Conservation (phyloP, 176 grass and related monocot genomes). For the Thalia dealbata region DNA sequence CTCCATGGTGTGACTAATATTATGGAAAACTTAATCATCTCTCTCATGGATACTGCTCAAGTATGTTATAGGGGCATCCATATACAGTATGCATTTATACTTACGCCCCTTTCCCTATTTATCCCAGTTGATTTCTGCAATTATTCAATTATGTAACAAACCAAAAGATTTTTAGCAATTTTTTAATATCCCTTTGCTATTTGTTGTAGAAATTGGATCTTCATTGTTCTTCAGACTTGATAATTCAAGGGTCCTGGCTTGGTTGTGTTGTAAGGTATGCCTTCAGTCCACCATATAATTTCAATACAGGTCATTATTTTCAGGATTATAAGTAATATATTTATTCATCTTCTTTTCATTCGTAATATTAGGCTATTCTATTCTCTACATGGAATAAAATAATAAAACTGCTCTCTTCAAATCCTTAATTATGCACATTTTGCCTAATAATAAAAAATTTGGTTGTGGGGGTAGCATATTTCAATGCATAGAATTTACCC, state of each 20-base stretch:
- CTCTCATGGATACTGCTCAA: too few relatives aligned
- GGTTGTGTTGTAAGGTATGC: constrained; percentile 87
- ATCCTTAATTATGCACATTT: background rate
- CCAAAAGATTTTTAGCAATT: background rate
- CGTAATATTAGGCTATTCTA: background rate
- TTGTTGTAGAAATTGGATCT: constrained; percentile 66
- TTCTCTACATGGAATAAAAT: background rate
- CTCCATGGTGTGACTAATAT: background rate
- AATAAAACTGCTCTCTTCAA: background rate
- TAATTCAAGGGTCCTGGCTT: constrained; percentile 76
- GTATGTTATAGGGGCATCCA: too few relatives aligned
- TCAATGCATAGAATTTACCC: background rate
- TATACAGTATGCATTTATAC: too few relatives aligned
- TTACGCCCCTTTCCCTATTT: too few relatives aligned
- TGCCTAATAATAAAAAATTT: background rate
- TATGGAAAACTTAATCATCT: too few relatives aligned
- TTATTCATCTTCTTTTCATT: background rate
- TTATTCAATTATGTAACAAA: background rate
- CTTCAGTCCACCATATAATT: constrained; percentile 6
- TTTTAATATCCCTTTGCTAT: background rate
- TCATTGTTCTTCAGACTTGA: constrained; percentile 78
- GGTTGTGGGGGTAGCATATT: background rate
- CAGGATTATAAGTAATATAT: background rate
- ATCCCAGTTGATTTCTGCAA: too few relatives aligned
- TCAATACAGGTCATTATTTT: background rate